phyloP scores from a whole-genome alignment of 768 basidiomycete genomes.

The Candolleomyces aberdarensis region DNA sequence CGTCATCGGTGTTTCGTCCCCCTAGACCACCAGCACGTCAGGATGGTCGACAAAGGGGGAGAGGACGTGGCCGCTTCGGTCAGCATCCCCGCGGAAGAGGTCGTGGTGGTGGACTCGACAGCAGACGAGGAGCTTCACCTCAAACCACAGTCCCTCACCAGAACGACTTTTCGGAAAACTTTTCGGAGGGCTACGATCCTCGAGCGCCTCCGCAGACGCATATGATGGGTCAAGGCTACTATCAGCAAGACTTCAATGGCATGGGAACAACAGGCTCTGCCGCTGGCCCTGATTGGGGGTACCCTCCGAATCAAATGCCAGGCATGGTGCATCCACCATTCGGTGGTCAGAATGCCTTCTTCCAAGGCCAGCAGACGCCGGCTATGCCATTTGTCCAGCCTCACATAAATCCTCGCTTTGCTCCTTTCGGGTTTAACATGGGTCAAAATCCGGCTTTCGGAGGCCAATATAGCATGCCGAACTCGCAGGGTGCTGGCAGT shows the following conservation, averaged over 20 bases:
- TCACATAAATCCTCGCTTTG: conserved; percentile 82
- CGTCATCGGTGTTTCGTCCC: background rate
- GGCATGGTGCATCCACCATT: background rate
- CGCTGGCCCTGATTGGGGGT: background rate
- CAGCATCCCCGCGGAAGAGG: conserved; percentile 29
- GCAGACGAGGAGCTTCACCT: background rate
- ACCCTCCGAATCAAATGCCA: background rate
- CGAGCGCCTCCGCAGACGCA: conserved; percentile 2
- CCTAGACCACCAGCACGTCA: background rate
- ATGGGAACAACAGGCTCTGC: background rate
- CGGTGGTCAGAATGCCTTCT: conserved; percentile 1
- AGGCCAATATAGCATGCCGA: background rate
- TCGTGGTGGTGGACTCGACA: conserved; percentile 18
- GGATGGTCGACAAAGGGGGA: conserved; percentile 8
- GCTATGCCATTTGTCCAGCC: conserved; percentile 57
- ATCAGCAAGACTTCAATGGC: background rate
- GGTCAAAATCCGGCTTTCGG: background rate
- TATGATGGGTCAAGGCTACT: background rate
- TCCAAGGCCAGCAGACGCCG: background rate
- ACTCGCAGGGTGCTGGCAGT: background rate
- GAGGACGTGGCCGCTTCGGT: conserved; percentile 13
- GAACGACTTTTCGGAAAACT: background rate
- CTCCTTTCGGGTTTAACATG: conserved; percentile 52
- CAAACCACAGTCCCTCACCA: background rate
- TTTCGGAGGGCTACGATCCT: conserved; percentile 7